Evolutionary conservation across 495 filamentous ascomycete species (phyloP).

Genomic region (Collariella sp.): DNA sequence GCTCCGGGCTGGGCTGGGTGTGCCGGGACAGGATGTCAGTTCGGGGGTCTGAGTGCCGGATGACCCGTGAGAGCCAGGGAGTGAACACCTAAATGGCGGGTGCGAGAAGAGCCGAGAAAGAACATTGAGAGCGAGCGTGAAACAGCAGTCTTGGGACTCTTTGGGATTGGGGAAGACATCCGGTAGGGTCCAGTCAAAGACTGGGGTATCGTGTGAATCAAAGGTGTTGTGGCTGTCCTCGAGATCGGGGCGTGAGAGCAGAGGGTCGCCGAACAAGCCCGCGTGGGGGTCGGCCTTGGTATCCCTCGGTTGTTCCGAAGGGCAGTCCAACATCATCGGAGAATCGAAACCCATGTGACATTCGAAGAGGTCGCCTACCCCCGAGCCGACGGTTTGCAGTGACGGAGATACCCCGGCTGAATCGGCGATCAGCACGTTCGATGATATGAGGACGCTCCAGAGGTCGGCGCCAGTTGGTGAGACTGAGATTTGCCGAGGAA

Average conservation of each 20-base stretch:
- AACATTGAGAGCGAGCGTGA: neutral
- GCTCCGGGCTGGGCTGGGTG: neutral
- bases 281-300: neutral
- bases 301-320: neutral
- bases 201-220: neutral
- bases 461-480: neutral
- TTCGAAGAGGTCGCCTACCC: neutral
- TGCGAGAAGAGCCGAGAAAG: neutral
- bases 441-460: neutral
- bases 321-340: neutral
- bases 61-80: neutral
- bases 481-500: neutral
- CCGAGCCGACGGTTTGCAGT: neutral
- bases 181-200: neutral
- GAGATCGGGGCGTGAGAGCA: neutral
- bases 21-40: too few species aligned
- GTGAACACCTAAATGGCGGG: neutral
- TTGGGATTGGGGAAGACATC: neutral
- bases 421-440: neutral
- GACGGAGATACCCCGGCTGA: neutral
- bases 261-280: neutral
- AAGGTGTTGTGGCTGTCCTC: neutral
- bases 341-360: neutral
- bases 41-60: neutral
- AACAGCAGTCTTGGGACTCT: neutral